These are phyloP conservation scores for Didymosphaeria variabile DNA, from an alignment of 2,329 filamentous ascomycete genomes.

Conservation along the genomic window DNA sequence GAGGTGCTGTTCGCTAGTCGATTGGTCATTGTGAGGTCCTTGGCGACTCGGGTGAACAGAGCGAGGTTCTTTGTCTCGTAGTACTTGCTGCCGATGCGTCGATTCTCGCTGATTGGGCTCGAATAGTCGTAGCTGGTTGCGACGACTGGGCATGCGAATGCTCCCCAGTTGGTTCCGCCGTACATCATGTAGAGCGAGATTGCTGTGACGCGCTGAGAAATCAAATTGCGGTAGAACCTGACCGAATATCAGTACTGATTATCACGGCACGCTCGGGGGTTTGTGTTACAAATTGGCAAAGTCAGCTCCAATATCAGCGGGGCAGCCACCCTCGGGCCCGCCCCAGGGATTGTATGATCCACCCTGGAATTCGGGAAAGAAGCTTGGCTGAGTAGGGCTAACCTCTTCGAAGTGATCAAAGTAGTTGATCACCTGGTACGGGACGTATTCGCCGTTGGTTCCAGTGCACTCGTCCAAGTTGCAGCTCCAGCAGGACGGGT, in stretches of 20 bases:
- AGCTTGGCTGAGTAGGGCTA: slow-evolving; percentile 58
- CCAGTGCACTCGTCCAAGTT: slow-evolving; percentile 68
- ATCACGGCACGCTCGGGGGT: not conserved
- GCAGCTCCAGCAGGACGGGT: slow-evolving; percentile 69
- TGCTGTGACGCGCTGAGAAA: slow-evolving; percentile 67
- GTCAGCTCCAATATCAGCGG: slow-evolving; percentile 63
- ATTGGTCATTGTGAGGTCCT: slow-evolving; percentile 65
- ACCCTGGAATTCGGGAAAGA: slow-evolving; percentile 68
- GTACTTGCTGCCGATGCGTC: slow-evolving; percentile 67
- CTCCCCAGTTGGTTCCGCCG: slow-evolving; percentile 72
- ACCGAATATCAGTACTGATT: not conserved
- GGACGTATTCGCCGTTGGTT: slow-evolving; percentile 67
- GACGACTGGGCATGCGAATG: slow-evolving; percentile 65
- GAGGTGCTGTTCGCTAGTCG: slow-evolving; percentile 58
- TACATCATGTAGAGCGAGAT: slow-evolving; percentile 72
- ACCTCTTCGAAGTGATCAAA: slow-evolving; percentile 58
- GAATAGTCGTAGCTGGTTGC: slow-evolving; percentile 72
- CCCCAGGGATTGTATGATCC: slow-evolving; percentile 70
- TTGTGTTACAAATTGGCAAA: slow-evolving; percentile 63
- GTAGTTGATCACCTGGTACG: slow-evolving; percentile 62
- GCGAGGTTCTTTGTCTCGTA: slow-evolving; percentile 70
- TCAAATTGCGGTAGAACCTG: slow-evolving; percentile 68
- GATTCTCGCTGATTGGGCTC: slow-evolving; percentile 67
- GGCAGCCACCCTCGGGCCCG: slow-evolving; percentile 65
- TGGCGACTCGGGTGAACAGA: slow-evolving; percentile 67